These are phyloP conservation scores for Leishmania mexicana DNA, from an alignment of 208 protist genomes.

Conservation along the genomic window DNA sequence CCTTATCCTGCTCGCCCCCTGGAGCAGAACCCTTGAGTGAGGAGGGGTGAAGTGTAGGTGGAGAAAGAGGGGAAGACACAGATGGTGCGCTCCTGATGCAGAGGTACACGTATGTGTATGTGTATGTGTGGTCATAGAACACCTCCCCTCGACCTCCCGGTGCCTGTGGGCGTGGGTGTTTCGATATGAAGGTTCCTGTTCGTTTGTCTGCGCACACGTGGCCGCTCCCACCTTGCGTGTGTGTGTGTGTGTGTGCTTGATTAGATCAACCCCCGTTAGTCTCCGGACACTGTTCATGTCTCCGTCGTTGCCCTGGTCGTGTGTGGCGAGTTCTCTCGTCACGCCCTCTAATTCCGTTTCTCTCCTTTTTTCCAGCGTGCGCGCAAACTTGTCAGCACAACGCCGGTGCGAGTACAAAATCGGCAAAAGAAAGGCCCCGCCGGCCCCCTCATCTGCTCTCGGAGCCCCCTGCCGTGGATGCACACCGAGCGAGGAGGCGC, in stretches of 20 bases:
- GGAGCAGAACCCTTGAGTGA: neutral
- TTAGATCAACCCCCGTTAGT: neutral
- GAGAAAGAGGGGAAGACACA: neutral
- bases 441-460: too few species aligned
- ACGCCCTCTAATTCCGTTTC: too few species aligned
- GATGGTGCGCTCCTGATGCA: neutral
- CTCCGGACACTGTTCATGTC: neutral
- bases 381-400: too few species aligned
- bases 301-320: too few species aligned
- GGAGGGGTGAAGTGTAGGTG: neutral
- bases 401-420: too few species aligned
- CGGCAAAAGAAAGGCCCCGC: too few species aligned
- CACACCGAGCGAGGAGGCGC: neutral
- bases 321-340: too few species aligned
- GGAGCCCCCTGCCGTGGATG: too few species aligned
- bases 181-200: neutral
- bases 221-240: neutral
- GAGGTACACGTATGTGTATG: neutral
- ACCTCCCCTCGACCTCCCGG: neutral
- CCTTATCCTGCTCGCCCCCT: neutral
- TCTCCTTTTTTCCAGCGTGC: too few species aligned
- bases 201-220: neutral
- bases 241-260: constrained; percentile 1
- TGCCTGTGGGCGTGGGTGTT: neutral
- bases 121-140: neutral